These are phyloP conservation scores for Fraxinus anomala DNA, from an alignment of 257 asterid genomes.

Conservation along the genomic window DNA sequence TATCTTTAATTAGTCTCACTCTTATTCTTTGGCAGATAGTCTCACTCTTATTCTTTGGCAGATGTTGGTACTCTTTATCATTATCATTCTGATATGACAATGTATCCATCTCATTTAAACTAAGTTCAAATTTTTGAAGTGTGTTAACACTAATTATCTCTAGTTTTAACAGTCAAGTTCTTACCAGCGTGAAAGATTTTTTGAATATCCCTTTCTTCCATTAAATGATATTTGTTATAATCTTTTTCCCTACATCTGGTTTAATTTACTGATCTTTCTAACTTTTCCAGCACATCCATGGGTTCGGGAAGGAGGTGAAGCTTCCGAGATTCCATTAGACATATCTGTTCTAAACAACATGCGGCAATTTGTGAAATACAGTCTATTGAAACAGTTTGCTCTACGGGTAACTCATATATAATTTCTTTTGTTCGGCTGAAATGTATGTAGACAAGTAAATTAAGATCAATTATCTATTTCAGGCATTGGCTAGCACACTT, in stretches of 20 bases:
- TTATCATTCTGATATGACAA: background rate
- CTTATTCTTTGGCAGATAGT: background rate
- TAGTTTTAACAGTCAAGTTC: background rate
- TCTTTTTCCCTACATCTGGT: background rate
- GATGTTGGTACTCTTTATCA: background rate
- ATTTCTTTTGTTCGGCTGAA: slow-evolving; percentile 6
- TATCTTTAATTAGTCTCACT: background rate
- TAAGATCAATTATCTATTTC: slow-evolving; percentile 21
- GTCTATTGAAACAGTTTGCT: slow-evolving; percentile 92
- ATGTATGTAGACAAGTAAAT: background rate
- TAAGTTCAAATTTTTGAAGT: background rate
- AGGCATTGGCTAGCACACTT: slow-evolving; percentile 97
- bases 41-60: background rate
- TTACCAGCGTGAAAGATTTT: background rate
- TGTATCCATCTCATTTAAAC: background rate
- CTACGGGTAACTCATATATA: slow-evolving; percentile 62
- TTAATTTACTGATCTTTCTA: slow-evolving; percentile 20
- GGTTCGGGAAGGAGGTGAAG: slow-evolving; percentile 99
- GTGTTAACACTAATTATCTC: background rate
- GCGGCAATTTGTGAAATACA: slow-evolving; percentile 92
- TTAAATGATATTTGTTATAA: background rate
- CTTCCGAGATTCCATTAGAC: slow-evolving; percentile 96
- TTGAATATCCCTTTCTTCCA: background rate
- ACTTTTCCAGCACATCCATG: slow-evolving; percentile 85
- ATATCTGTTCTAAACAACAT: slow-evolving; percentile 85